Base-by-base conservation (phyloP, 306 rosid genomes). In the Quercus rubra region DNA sequence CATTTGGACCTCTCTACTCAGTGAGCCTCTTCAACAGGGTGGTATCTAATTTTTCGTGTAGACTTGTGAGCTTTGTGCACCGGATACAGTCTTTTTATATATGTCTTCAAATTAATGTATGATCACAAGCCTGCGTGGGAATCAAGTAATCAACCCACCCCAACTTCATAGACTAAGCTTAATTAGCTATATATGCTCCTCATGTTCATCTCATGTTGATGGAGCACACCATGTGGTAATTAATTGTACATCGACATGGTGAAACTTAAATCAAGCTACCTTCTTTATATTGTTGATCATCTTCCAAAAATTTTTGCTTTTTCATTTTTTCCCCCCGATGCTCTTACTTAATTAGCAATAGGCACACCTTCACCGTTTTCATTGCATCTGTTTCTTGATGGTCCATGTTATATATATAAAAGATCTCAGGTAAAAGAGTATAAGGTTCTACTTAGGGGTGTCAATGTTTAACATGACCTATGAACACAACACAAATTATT, bases 1-100 rank as follows among this genome's bases (percentile, higher is more conserved):
- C 80, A 80, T 84, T 81, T 91, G 91, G 91, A 85, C 76, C 69
- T 90, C 81, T 66, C 77, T 90, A 8, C 80, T 87, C 55, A 81
- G 67, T 31, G 81, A 81, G 75, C 86, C 90, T 17, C 87, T 86
- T 74, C 84, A 74, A 62, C 78, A 77, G 27, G 64, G 55, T 61
- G 17, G 15, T 35, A 33, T 33, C 51, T 67, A 21, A 67, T 41
- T 41, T 41, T 41, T 41, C 11, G 46, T 0, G 12, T 41, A 41
- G 46, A 41, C 46, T 41, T 2, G 46, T 8, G 11, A 41, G 46
- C 3, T 41, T 41, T 41, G 46, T 8, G 46, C 46, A 41, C 46
- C 3, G 11, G 46, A 41, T 41, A 35, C 41, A 8, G 12, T 41
- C 46, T 41, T 41, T 8, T 38, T 38, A 20, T 18, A 31, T 31